Evolutionary conservation across 805 yeast species (phyloP).

Genomic region (Ogataea siamensis): DNA sequence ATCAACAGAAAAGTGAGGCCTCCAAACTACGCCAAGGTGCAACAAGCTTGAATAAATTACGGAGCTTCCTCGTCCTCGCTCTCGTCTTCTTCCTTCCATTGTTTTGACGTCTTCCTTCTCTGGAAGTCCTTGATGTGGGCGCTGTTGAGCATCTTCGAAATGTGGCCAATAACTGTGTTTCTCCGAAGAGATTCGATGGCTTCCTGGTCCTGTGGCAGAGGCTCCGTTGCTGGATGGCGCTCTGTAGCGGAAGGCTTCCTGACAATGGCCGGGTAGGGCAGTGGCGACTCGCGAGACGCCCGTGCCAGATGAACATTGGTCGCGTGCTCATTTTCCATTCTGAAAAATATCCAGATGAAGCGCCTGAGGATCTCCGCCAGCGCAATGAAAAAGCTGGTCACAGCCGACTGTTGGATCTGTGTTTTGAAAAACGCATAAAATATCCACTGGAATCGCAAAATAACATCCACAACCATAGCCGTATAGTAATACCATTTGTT

Average conservation of each 20-base stretch:
- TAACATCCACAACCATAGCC: constrained; percentile 71
- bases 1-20: constrained; percentile 78
- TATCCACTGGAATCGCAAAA: constrained; percentile 87
- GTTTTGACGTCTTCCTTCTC: constrained; percentile 45
- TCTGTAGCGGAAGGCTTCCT: constrained; percentile 17
- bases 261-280: constrained; percentile 62
- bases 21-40: constrained; percentile 96
- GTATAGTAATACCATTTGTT: constrained; percentile 62
- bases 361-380: constrained; percentile 79
- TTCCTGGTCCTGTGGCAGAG: neutral
- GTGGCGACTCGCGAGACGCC: constrained; percentile 82
- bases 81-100: constrained; percentile 26
- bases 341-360: constrained; percentile 84
- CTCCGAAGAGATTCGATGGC: constrained; percentile 2
- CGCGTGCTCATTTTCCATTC: constrained; percentile 96
- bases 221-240: neutral
- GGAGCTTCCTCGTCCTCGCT: constrained; percentile 28
- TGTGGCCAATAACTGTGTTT: constrained; percentile 36
- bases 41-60: constrained; percentile 52
- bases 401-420: constrained; percentile 84
- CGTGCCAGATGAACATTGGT: constrained; percentile 82
- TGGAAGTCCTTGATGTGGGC: constrained; percentile 89
- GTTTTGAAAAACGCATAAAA: constrained; percentile 76
- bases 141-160: constrained; percentile 58
- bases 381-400: constrained; percentile 80